These are phyloP conservation scores for Penicillium sclerotiorum DNA, from an alignment of 2,329 filamentous ascomycete species.

Conservation along the genomic window DNA sequence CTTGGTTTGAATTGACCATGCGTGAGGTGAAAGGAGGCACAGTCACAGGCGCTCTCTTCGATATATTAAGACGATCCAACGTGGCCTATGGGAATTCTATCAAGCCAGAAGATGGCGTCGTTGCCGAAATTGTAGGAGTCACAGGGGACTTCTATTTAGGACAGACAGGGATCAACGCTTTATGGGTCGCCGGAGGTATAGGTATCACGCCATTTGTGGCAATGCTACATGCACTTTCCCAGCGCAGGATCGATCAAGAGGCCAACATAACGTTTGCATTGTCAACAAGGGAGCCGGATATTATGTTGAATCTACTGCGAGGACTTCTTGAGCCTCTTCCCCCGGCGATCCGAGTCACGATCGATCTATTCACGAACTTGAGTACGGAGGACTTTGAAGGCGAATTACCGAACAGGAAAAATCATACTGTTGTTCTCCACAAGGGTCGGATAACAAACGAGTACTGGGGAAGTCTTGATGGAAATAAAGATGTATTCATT, in stretches of 20 bases:
- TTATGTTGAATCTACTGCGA: slow-evolving; percentile 9
- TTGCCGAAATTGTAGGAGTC: slow-evolving; percentile 13
- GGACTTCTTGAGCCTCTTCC: slow-evolving; percentile 2
- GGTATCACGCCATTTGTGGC: slow-evolving; percentile 37
- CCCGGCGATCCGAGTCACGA: neutral
- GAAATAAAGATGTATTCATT: slow-evolving; percentile 19
- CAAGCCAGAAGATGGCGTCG: neutral
- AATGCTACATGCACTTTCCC: slow-evolving; percentile 27
- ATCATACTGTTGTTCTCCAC: neutral
- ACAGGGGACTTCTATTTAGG: slow-evolving; percentile 15
- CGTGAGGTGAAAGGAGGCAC: slow-evolving; percentile 20
- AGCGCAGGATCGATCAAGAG: neutral
- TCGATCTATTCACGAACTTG: slow-evolving; percentile 12
- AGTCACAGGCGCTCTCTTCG: slow-evolving; percentile 22
- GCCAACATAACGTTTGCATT: slow-evolving; percentile 7
- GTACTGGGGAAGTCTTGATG: neutral
- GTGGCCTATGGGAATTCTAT: neutral
- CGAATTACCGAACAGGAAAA: neutral
- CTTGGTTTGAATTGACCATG: slow-evolving; percentile 25
- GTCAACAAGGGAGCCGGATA: slow-evolving; percentile 14
- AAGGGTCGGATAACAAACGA: slow-evolving; percentile 6
- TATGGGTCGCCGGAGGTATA: slow-evolving; percentile 33
- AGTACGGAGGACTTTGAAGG: neutral
- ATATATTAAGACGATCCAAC: slow-evolving; percentile 7
- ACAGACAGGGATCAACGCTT: neutral